A percentile compares a stretch with the other conserved stretches of the same genome.
Conservation (phyloP, 1,139 yeast genomes). For the Debaryomyces fabryi region DNA sequence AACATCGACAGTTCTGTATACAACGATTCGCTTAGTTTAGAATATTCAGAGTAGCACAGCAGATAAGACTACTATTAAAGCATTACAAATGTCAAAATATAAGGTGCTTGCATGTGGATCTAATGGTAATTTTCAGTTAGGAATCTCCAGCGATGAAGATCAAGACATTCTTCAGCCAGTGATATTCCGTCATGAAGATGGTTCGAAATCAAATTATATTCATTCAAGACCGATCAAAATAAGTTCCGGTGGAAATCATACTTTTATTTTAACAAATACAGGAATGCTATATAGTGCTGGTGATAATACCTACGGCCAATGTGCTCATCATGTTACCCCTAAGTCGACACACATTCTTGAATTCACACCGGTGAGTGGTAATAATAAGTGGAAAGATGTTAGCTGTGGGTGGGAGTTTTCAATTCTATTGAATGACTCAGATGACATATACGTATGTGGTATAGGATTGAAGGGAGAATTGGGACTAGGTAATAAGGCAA, state of each 20-base stretch:
- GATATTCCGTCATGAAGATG: conserved; percentile 20
- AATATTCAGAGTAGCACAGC: neutral
- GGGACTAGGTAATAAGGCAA: conserved; percentile 51
- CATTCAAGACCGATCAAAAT: conserved; percentile 38
- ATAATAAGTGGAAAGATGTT: conserved; percentile 40
- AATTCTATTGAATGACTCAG: conserved; percentile 46
- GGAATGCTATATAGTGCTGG: conserved; percentile 66
- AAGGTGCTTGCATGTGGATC: conserved; percentile 70
- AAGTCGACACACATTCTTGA: conserved; percentile 10
- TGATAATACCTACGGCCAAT: conserved; percentile 58
- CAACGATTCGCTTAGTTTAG: neutral
- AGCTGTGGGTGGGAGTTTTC: conserved; percentile 84
- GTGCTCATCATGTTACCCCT: conserved; percentile 34
- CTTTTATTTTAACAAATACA: conserved; percentile 55
- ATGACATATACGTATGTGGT: conserved; percentile 58
- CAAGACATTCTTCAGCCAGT: conserved; percentile 31
- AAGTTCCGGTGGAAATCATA: conserved; percentile 88
- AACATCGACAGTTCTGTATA: neutral
- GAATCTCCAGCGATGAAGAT: conserved; percentile 63
- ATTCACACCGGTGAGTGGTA: conserved; percentile 32
- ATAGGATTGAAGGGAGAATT: conserved; percentile 73
- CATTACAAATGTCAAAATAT: conserved; percentile 17
- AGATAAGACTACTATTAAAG: neutral
- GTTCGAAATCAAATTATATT: conserved; percentile 9
- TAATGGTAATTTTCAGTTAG: conserved; percentile 79